These are phyloP conservation scores for Fraxinus angustifolia DNA, from an alignment of 305 asterid genomes.

Conservation along the genomic window DNA sequence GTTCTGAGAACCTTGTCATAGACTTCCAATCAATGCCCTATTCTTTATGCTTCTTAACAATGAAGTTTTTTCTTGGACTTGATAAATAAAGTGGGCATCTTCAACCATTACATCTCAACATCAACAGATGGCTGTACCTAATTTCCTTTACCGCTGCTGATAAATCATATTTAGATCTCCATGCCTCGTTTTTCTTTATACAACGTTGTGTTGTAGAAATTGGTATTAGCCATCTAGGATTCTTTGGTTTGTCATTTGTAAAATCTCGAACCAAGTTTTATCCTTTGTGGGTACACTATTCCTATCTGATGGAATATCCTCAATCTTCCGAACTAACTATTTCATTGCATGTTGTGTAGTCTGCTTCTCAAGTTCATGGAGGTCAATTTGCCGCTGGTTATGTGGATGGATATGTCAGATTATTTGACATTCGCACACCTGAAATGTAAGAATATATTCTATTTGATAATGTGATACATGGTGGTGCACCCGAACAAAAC, in stretches of 20 bases:
- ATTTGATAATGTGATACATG: not conserved
- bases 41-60: not conserved
- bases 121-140: not conserved
- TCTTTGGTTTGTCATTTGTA: conserved; percentile 1
- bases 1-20: not conserved
- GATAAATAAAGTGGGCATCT: not conserved
- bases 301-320: not conserved
- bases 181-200: not conserved
- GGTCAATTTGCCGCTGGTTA: conserved; percentile 96
- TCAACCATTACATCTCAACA: not conserved
- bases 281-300: not conserved
- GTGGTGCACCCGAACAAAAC: not conserved
- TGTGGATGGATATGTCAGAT: conserved; percentile 82
- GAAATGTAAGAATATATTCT: conserved; percentile 60
- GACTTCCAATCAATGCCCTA: not conserved
- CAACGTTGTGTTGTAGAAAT: not conserved
- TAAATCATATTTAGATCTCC: not conserved
- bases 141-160: not conserved
- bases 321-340: conserved; percentile 20
- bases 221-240: not conserved
- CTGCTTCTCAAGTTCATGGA: conserved; percentile 94
- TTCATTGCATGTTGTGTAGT: conserved; percentile 41
- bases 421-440: conserved; percentile 81
- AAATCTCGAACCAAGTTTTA: not conserved
- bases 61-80: not conserved